phyloP scores from a whole-genome alignment of 257 asterid genomes.

The Voacanga thouarsii region DNA sequence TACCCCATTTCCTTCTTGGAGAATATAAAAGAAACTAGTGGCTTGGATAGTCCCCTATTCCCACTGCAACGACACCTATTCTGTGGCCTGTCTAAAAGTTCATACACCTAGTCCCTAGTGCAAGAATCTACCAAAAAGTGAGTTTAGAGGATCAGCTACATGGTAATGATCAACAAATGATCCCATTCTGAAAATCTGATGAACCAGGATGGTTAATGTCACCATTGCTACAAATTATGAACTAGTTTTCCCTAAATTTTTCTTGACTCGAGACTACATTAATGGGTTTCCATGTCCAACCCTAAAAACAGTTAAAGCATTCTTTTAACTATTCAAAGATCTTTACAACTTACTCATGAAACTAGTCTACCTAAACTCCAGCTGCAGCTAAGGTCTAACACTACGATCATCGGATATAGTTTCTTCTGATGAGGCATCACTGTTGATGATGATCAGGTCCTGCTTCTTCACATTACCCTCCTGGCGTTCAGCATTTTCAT shows the following conservation, averaged over 20 bases:
- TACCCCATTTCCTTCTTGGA: too few relatives aligned
- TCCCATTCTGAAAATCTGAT: background rate
- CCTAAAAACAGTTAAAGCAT: background rate
- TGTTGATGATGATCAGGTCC: constrained; percentile 47
- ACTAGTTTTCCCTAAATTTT: background rate
- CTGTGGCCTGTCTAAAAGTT: too few relatives aligned
- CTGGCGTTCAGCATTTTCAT: constrained; percentile 12
- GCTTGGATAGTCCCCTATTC: too few relatives aligned
- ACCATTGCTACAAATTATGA: background rate
- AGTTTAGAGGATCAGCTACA: too few relatives aligned
- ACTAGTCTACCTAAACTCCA: constrained; percentile 8
- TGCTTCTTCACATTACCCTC: constrained; percentile 17
- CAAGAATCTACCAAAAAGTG: background rate
- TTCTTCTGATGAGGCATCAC: constrained; percentile 79
- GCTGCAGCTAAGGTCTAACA: constrained; percentile 27
- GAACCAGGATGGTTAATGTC: background rate
- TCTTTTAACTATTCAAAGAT: too few relatives aligned
- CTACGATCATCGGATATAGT: constrained; percentile 61
- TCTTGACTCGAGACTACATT: background rate
- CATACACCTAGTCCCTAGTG: background rate
- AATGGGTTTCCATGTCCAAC: background rate
- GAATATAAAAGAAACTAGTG: too few relatives aligned
- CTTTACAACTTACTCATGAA: background rate
- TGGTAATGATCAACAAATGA: background rate
- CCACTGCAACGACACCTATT: too few relatives aligned